Evolutionary conservation across 495 filamentous ascomycete genomes (phyloP), one percentile per base, ranked within the genome.

Genomic region (Penicillium alfredii): DNA sequence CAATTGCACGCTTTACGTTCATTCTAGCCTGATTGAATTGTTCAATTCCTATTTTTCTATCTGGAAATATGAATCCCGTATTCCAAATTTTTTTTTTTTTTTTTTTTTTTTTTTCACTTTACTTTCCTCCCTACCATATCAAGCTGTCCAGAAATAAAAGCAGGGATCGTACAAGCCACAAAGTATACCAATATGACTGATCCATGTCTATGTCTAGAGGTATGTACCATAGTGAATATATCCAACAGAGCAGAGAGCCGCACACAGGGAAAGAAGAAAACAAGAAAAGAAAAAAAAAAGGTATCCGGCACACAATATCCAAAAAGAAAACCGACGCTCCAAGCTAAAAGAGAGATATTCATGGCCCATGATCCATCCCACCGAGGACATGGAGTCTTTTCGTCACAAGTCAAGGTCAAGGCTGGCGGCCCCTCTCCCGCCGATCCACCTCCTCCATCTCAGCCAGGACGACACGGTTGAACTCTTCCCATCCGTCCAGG

Each of bases 401-500:
- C n/a, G n/a, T n/a, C 24, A 20, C 21, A n/a, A 10, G 8, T 13
- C 6, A 30, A 29, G 6, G 14, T 40, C 35, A 50, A 25, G 27
- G 10, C 30, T 42, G 45, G 45, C 24, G 44, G 11, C 18, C 42
- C 30, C 60, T 44, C 38, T 74, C 68, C 35, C 61, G 60, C 31
- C 40, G 55, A 44, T 59, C 58, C 11, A 84, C 78, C 42, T 93
- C 89, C 49, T 78, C 74, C 81, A 97, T 80, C 63, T 96, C 89
- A 38, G 76, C 61, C 19, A 71, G 51, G 45, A 95, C 76, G 15
- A 82, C 63, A 19, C 73, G 59, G 58, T 98, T 97, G 59, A 97
- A 98, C 52, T 95, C 80, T 49, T 92, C 78, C 59, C 76, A 82
- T 18, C 86, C 88, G 51, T 96, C 90, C 12, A 98, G 63, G 59